Evolutionary conservation across 2,329 filamentous ascomycete species (phyloP), one percentile per base, ranked within the genome.

Genomic region (Dothidotthia symphoricarpi): DNA sequence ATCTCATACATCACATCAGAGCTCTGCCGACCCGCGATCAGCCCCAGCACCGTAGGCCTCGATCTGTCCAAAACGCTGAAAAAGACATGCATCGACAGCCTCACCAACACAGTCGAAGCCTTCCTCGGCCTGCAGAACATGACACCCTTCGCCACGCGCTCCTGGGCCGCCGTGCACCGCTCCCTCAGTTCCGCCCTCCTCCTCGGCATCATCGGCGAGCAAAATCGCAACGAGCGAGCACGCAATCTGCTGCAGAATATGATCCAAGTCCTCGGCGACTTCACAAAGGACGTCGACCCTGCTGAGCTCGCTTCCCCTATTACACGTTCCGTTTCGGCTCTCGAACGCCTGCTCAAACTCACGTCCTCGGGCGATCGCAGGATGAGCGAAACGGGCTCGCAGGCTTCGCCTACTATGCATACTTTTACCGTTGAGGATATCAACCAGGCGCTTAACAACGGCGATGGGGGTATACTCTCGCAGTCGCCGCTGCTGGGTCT

Each of bases 1-100:
- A 75, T 76, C 14, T 81, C 77, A 6, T 83, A 82, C 58, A 75
- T 81, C 41, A 75, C 75, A 15, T 81, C 79, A 4, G 80, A 82
- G 61, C 73, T 82, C 22, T 82, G 77, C 54, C 73, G 80, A 22
- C 78, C 79, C 24, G 76, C 78, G 16, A 72, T 83, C 52, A 81
- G 77, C 51, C 70, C 75, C 8, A 66, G 69, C 28, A 68, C 68
- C 7, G 70, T 74, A 26, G 60, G 62, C 12, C 54, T 66, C 34
- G 71, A 73, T 28, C 59, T 72, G 27, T 68, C 60, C 45, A 70
- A 62, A 53, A 74, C 62, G 9, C 70, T 81, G 55, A 73, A 75
- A 28, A 71, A 72, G 35, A 73, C 75, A 39, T 82, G 78, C 51
- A 69, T 82, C 24, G 69, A 74, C 31, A 77, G 74, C 45, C 65